phyloP scores from a whole-genome alignment of 1,139 yeast species.

The Meyerozyma smithsonii region DNA sequence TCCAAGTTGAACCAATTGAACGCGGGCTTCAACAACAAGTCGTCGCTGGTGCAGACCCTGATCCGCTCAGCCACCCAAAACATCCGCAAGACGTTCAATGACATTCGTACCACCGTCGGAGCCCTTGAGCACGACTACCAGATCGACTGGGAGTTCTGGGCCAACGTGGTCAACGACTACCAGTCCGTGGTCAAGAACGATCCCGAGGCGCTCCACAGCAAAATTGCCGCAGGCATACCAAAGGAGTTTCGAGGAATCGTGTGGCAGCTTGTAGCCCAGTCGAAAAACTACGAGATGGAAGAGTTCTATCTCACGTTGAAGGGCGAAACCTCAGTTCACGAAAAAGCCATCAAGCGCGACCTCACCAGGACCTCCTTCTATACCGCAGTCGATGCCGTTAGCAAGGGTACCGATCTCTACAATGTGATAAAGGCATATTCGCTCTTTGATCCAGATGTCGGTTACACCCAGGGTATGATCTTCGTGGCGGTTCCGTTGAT shows the following conservation, averaged over 20 bases:
- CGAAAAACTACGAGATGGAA: conserved; percentile 69
- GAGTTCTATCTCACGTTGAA: conserved; percentile 57
- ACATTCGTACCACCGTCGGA: conserved; percentile 45
- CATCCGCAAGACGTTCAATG: conserved; percentile 59
- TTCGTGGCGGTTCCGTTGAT: conserved; percentile 82
- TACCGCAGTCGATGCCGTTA: conserved; percentile 50
- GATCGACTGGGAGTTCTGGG: conserved; percentile 87
- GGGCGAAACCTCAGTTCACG: conserved; percentile 57
- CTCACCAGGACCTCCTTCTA: conserved; percentile 80
- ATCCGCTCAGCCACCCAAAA: conserved; percentile 56
- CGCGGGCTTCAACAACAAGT: conserved; percentile 26
- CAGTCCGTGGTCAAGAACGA: conserved; percentile 57
- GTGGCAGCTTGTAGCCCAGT: conserved; percentile 88
- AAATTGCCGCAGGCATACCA: conserved; percentile 77
- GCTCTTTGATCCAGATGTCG: conserved; percentile 85
- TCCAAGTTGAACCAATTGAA: conserved; percentile 30
- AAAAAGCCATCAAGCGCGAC: conserved; percentile 75
- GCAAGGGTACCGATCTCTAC: conserved; percentile 54
- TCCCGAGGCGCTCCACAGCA: conserved; percentile 54
- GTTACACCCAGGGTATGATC: conserved; percentile 97
- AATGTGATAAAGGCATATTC: conserved; percentile 82
- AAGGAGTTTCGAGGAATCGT: conserved; percentile 78
- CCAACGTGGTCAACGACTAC: conserved; percentile 71
- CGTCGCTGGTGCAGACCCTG: conserved; percentile 37
- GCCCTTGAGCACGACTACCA: conserved; percentile 34